Evolutionary conservation across 192 early-diverging fungal species (phyloP), one percentile per base, ranked within the genome.

Genomic region (Borealophlyctis nickersoniae): DNA sequence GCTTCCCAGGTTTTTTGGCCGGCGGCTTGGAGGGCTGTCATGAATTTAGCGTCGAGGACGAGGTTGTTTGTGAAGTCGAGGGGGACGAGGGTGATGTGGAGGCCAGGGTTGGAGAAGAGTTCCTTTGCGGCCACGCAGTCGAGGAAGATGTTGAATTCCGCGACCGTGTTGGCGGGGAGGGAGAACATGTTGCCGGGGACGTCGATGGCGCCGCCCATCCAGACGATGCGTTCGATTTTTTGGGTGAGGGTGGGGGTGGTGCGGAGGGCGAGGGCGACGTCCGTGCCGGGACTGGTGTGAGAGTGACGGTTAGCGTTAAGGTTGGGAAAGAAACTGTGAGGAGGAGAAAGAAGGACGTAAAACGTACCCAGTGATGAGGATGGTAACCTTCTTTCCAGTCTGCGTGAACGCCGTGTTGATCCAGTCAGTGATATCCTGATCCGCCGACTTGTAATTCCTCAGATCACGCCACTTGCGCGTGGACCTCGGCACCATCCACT

Each of bases 221-320:
- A 36, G 31, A 14, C 0, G 66, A 67, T 19, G 13, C 67, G 51
- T 66, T 79, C 19, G 76, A 81, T 60, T 35, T 81, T 54, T 13
- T 26, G 7, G 23, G 22, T 9, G 52, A 54, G 52, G 28, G 7
- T 13, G 28, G 52, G 52, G 52, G 7, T 9, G 52, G 52, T n/a
- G 50, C 52, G 23, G 45, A 36, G 26, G 32, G 26, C 31, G 7
- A 13, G 55, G 36, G 36, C 60, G 62, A 49, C 32, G 39, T 53
- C 63, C 36, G 58, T 60, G 58, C 53, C 35, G 58, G 33, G 67
- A 77, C 24, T 77, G 72, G 62, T n/a, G n/a, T n/a, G n/a, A n/a
- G n/a, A n/a, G n/a, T n/a, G n/a, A n/a, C n/a, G n/a, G n/a, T n/a
- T n/a, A n/a, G n/a, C n/a, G n/a, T n/a, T n/a, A n/a, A n/a, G n/a